These are phyloP conservation scores for Pycnococcus provasolii DNA, from an alignment of 139 green algal species.

Conservation along the genomic window DNA sequence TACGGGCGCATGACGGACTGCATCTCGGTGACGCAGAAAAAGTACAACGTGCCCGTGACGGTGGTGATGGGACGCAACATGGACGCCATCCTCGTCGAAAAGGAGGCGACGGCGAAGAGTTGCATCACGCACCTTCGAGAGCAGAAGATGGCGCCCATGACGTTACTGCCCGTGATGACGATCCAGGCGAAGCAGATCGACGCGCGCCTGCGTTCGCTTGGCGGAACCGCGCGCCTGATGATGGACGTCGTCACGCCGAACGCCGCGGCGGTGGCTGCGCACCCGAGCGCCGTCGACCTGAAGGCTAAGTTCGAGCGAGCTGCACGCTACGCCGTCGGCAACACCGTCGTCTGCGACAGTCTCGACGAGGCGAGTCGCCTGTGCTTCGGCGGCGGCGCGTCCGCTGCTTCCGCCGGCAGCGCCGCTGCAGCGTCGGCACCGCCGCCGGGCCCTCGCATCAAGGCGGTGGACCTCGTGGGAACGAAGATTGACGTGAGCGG, in stretches of 20 bases:
- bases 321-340: slow-evolving; percentile 59
- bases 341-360: slow-evolving; percentile 80
- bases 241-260: slow-evolving; percentile 68
- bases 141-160: slow-evolving; percentile 58
- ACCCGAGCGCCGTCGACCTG: too few species aligned
- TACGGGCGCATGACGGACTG: slow-evolving; percentile 71
- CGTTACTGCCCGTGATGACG: slow-evolving; percentile 72
- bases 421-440: too few species aligned
- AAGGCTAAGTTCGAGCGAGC: slow-evolving; percentile 50
- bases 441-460: slow-evolving; percentile 22
- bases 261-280: too few species aligned
- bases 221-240: slow-evolving; percentile 58
- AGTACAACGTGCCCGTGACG: slow-evolving; percentile 76
- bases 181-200: slow-evolving; percentile 49
- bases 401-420: too few species aligned
- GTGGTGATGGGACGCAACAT: slow-evolving; percentile 74
- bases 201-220: slow-evolving; percentile 66
- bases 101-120: slow-evolving; percentile 50
- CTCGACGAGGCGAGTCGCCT: slow-evolving; percentile 62
- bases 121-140: slow-evolving; percentile 67
- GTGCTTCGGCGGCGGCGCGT: slow-evolving; percentile 43
- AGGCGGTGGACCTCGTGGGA: slow-evolving; percentile 70
- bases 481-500: slow-evolving; percentile 75
- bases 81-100: slow-evolving; percentile 80
- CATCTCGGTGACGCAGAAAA: slow-evolving; percentile 50